Conservation (phyloP, 2,329 filamentous ascomycete genomes). For the Cytospora mali region DNA sequence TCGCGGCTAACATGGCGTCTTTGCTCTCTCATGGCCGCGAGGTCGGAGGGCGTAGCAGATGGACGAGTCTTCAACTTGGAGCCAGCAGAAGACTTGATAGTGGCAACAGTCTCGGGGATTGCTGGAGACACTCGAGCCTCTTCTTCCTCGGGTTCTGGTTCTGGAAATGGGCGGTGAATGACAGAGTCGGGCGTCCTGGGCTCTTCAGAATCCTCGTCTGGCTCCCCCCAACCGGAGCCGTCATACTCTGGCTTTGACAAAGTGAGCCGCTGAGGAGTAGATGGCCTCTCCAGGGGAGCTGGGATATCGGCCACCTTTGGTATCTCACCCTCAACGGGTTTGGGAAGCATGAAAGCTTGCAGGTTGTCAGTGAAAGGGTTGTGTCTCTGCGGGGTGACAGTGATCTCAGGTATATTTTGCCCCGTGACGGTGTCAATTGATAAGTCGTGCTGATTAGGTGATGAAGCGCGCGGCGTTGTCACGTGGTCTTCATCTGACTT, state of each 20-base stretch:
- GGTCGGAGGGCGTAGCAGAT: constrained; percentile 83
- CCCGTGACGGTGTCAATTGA: constrained; percentile 30
- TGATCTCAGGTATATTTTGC: constrained; percentile 42
- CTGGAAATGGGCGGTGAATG: constrained; percentile 71
- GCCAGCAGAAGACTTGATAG: constrained; percentile 79
- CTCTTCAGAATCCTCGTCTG: constrained; percentile 59
- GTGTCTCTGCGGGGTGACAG: constrained; percentile 31
- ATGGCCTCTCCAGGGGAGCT: constrained; percentile 45
- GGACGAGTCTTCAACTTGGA: constrained; percentile 86
- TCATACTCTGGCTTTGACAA: constrained; percentile 64
- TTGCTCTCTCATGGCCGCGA: constrained; percentile 81
- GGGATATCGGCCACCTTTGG: constrained; percentile 43
- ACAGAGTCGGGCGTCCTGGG: constrained; percentile 85
- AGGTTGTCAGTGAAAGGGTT: constrained; percentile 46
- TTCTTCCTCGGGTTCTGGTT: constrained; percentile 45
- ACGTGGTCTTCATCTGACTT: constrained; percentile 49
- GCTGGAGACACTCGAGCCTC: constrained; percentile 57
- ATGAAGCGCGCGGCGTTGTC: constrained; percentile 53
- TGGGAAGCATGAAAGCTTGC: constrained; percentile 51
- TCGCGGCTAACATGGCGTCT: constrained; percentile 84
- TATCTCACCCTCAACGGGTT: constrained; percentile 41
- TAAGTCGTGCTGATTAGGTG: constrained; percentile 38
- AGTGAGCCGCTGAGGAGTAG: constrained; percentile 52
- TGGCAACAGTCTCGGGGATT: constrained; percentile 81
- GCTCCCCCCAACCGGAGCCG: constrained; percentile 62